These are phyloP conservation scores for Candida adriatica DNA, from an alignment of 805 yeast genomes.

Conservation along the genomic window DNA sequence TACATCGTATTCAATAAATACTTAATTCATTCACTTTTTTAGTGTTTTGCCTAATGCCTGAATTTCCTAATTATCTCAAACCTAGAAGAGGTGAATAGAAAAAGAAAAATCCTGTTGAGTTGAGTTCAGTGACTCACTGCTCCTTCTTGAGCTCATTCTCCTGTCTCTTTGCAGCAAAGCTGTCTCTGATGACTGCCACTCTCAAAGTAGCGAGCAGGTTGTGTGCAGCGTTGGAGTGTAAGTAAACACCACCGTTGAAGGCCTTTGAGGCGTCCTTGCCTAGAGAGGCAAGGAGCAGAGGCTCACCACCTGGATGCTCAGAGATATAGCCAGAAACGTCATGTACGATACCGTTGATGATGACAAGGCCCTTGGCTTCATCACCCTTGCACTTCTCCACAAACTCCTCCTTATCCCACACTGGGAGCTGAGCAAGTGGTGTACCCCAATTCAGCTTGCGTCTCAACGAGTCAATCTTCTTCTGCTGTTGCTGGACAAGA, in stretches of 20 bases:
- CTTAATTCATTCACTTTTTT: no score
- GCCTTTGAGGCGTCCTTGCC: conserved; percentile 86
- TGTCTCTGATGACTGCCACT: conserved; percentile 70
- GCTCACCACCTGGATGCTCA: conserved; percentile 84
- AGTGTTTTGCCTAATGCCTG: no score
- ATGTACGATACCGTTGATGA: conserved; percentile 75
- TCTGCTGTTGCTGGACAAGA: conserved; percentile 74
- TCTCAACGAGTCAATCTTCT: conserved; percentile 63
- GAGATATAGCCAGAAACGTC: conserved; percentile 61
- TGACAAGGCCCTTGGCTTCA: conserved; percentile 45
- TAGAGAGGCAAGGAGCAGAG: conserved; percentile 58
- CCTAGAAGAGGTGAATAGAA: no score
- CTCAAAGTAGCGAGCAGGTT: conserved; percentile 80
- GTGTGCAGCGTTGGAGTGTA: conserved; percentile 83
- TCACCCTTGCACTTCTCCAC: conserved; percentile 34
- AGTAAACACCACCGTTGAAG: conserved; percentile 80
- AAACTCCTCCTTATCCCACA: conserved; percentile 65
- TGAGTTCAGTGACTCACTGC: conserved; percentile 6
- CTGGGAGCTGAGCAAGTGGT: conserved; percentile 56
- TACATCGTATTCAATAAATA: not conserved
- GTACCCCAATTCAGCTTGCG: conserved; percentile 70
- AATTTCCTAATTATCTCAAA: no score
- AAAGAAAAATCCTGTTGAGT: no score
- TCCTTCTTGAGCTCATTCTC: conserved; percentile 16
- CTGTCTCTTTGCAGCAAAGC: conserved; percentile 35